These are phyloP conservation scores for Leishmania aethiopica DNA, from an alignment of 208 protist genomes.

Conservation along the genomic window DNA sequence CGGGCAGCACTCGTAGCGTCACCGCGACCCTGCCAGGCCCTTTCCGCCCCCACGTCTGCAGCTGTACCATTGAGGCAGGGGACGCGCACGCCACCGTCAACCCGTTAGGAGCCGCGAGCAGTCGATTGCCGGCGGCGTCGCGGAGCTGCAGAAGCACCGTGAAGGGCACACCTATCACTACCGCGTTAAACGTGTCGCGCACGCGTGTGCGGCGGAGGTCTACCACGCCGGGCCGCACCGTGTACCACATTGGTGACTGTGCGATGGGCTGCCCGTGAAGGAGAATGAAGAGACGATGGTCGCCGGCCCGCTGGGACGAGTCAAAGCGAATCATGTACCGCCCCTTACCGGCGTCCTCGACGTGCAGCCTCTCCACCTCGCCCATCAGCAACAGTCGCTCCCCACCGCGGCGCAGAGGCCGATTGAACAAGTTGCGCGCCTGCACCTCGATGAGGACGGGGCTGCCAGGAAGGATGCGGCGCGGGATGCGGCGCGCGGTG, in stretches of 20 bases:
- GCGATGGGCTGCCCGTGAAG: slow-evolving; percentile 68
- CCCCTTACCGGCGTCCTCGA: slow-evolving; percentile 32
- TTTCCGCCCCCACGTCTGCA: slow-evolving; percentile 16
- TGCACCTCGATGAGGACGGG: slow-evolving; percentile 27
- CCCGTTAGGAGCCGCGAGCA: slow-evolving; percentile 15
- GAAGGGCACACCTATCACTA: slow-evolving; percentile 59
- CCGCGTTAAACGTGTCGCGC: slow-evolving; percentile 51
- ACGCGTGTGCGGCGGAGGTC: slow-evolving; percentile 40
- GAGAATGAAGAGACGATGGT: slow-evolving; percentile 55
- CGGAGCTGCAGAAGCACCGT: slow-evolving; percentile 41
- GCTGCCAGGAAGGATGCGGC: slow-evolving; percentile 26
- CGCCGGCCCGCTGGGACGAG: slow-evolving; percentile 45
- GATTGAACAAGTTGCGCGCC: slow-evolving; percentile 43
- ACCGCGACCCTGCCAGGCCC: slow-evolving; percentile 16
- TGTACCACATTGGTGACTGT: slow-evolving; percentile 60
- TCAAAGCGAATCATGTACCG: slow-evolving; percentile 48
- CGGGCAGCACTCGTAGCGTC: slow-evolving; percentile 29
- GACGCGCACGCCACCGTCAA: slow-evolving; percentile 18
- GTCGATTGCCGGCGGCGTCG: slow-evolving; percentile 53
- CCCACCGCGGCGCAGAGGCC: slow-evolving; percentile 26
- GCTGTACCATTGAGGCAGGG: slow-evolving; percentile 15
- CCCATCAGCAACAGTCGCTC: slow-evolving; percentile 53
- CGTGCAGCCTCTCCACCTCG: slow-evolving; percentile 20
- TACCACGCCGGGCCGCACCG: slow-evolving; percentile 41
- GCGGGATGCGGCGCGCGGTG: slow-evolving; percentile 25